These are phyloP conservation scores for Phaeosphaeriaceae sp. DNA, from an alignment of 2,329 filamentous ascomycete species.

Conservation along the genomic window DNA sequence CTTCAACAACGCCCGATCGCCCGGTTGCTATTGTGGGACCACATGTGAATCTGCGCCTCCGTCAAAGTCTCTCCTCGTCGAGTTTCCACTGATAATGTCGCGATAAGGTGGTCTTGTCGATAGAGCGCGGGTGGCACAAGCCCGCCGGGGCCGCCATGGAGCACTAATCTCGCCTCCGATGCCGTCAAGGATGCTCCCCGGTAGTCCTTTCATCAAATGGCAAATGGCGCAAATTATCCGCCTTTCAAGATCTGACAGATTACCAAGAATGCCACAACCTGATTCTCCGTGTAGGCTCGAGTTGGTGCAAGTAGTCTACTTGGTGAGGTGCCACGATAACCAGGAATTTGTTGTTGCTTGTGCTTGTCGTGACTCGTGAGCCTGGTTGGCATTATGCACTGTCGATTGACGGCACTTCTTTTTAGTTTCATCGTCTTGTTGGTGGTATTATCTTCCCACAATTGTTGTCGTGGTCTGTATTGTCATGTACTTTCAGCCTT, in stretches of 20 bases:
- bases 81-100: neutral
- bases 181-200: slow-evolving; percentile 14
- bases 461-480: too few species aligned
- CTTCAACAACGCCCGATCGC: neutral
- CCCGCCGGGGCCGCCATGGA: slow-evolving; percentile 10
- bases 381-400: neutral
- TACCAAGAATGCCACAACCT: neutral
- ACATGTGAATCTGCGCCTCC: neutral
- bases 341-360: neutral
- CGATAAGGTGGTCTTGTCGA: slow-evolving; percentile 3
- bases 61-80: neutral
- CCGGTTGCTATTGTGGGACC: slow-evolving; percentile 1
- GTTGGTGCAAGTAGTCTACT: neutral
- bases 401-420: neutral
- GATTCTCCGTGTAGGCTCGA: neutral
- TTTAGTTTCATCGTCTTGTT: neutral
- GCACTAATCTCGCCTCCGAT: slow-evolving; percentile 13
- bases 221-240: slow-evolving; percentile 13
- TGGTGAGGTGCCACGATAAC: neutral
- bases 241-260: neutral
- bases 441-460: neutral
- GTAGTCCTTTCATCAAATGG: slow-evolving; percentile 23
- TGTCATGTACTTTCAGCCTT: too few species aligned
- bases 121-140: slow-evolving; percentile 6
- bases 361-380: neutral